A percentile compares a stretch with the other conserved stretches of the same genome.
Evolutionary conservation across 2,329 filamentous ascomycete genomes (phyloP).

Genomic region (Paecilomyces dactylethromorphus): DNA sequence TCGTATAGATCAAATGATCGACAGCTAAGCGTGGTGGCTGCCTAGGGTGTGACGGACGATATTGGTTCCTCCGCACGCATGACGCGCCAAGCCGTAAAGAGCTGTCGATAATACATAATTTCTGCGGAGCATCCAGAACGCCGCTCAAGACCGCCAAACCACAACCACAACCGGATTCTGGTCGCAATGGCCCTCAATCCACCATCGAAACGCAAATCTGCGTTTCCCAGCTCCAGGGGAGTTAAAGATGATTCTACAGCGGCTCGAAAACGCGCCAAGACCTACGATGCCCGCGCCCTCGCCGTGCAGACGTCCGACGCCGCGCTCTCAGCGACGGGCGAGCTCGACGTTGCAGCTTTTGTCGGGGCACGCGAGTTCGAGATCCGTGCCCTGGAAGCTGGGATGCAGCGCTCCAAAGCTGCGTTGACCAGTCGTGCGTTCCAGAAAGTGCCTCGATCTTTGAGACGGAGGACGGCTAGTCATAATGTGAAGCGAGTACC

Average conservation of each 20-base stretch:
- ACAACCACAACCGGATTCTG: background rate
- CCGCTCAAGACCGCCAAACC: background rate
- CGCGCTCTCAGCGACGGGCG: constrained; percentile 57
- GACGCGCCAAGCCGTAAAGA: background rate
- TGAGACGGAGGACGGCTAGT: constrained; percentile 83
- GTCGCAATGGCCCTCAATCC: constrained; percentile 24
- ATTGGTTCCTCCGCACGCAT: background rate
- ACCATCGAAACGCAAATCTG: constrained; percentile 26
- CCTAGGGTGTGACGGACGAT: background rate
- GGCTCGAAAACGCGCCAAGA: constrained; percentile 38
- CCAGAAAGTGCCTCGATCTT: constrained; percentile 76
- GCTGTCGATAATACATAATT: background rate
- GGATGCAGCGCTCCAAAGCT: constrained; percentile 68
- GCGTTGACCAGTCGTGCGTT: constrained; percentile 67
- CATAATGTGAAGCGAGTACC: constrained; percentile 92
- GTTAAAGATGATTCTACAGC: constrained; percentile 15
- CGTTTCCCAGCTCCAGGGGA: constrained; percentile 5
- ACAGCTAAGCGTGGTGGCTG: background rate
- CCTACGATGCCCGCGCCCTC: constrained; percentile 35
- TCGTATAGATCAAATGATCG: background rate
- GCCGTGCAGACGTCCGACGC: constrained; percentile 40
- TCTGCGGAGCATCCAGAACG: background rate
- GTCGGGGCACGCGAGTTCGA: constrained; percentile 82
- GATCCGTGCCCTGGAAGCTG: constrained; percentile 75
- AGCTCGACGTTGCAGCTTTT: constrained; percentile 79